Evolutionary conservation across 164 flowering plant species (phyloP).

Genomic region (Nymphaea thermarum): DNA sequence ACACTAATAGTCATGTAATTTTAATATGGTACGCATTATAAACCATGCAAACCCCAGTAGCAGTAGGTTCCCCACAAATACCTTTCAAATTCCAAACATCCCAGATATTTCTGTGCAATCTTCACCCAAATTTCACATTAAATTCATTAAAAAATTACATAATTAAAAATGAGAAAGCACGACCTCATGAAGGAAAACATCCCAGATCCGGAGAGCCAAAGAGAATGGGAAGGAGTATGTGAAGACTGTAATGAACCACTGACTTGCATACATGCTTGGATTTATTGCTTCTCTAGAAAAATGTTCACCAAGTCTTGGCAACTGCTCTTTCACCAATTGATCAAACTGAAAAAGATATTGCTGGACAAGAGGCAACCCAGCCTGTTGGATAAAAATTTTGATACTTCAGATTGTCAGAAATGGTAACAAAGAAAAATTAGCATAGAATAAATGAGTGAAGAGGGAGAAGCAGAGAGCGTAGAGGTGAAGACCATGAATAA

Average conservation of each 20-base stretch:
- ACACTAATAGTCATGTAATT: background rate
- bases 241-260: constrained; percentile 99
- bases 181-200: constrained; percentile 91
- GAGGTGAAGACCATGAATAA: constrained; percentile 1
- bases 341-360: constrained; percentile 92
- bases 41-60: background rate
- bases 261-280: constrained; percentile 99
- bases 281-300: constrained; percentile 75
- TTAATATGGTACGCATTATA: background rate
- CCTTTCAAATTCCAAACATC: too few species aligned
- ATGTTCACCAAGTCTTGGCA: constrained; percentile 94
- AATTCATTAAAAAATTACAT: background rate
- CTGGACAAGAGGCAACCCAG: constrained; percentile 92
- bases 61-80: too few species aligned
- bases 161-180: background rate
- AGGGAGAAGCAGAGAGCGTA: background rate
- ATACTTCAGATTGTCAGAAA: background rate
- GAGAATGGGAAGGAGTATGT: constrained; percentile 98
- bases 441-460: background rate
- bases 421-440: background rate
- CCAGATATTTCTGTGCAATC: too few species aligned
- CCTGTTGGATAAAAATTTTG: constrained; percentile 24
- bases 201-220: constrained; percentile 97
- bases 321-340: constrained; percentile 56
- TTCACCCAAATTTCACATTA: background rate